Conservation (phyloP, 2,329 filamentous ascomycete genomes). For the Chaetothyriales sp. region DNA sequence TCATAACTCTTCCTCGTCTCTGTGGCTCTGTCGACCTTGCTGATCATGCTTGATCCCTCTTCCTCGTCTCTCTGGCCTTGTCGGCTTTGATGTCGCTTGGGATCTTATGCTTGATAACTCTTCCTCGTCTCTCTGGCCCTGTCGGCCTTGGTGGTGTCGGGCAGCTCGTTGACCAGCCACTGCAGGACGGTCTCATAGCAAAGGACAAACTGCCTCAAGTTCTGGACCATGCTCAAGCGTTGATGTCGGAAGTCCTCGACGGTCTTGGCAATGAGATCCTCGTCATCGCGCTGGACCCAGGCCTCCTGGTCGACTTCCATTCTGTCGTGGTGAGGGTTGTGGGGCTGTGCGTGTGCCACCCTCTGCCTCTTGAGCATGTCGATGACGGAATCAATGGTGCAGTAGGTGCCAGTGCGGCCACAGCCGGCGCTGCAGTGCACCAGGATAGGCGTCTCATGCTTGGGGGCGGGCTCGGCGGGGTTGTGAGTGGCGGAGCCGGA, state of each 20-base stretch:
- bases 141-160: neutral
- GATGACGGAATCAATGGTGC: slow-evolving; percentile 87
- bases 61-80: neutral
- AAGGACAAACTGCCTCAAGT: slow-evolving; percentile 78
- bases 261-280: slow-evolving; percentile 72
- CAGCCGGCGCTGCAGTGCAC: slow-evolving; percentile 96
- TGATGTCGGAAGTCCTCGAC: slow-evolving; percentile 85
- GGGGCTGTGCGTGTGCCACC: slow-evolving; percentile 19
- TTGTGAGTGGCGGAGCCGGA: slow-evolving; percentile 26
- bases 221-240: slow-evolving; percentile 92
- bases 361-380: slow-evolving; percentile 91
- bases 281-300: slow-evolving; percentile 56
- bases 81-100: neutral
- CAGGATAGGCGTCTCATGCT: slow-evolving; percentile 54
- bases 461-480: slow-evolving; percentile 46
- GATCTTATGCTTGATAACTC: slow-evolving; percentile 8
- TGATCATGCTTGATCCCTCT: too few relatives aligned
- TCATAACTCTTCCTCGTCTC: too few relatives aligned
- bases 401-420: slow-evolving; percentile 90
- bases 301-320: slow-evolving; percentile 22
- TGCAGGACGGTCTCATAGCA: slow-evolving; percentile 93
- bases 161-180: slow-evolving; percentile 47
- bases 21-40: neutral
- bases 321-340: slow-evolving; percentile 3
- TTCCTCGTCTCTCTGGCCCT: neutral